Evolutionary conservation across 495 filamentous ascomycete species (phyloP).

Genomic region (Choiromyces venosus): DNA sequence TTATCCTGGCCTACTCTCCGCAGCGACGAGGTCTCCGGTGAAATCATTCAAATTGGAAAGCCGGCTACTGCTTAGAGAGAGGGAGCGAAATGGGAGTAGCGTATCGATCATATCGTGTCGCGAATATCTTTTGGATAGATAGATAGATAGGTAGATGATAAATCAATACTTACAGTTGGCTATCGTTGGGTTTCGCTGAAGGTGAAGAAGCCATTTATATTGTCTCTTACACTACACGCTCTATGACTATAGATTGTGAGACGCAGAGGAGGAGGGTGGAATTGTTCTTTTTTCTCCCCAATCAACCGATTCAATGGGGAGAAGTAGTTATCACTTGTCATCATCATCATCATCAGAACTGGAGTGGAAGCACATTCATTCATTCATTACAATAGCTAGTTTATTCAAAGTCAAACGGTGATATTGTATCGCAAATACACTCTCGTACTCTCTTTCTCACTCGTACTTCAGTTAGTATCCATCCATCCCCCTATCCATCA

Average conservation of each 20-base stretch:
- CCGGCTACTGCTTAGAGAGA: slow-evolving; percentile 36
- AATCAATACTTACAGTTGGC: neutral
- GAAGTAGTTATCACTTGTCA: neutral
- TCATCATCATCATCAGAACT: neutral
- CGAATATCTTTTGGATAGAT: neutral
- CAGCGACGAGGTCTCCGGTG: slow-evolving; percentile 37
- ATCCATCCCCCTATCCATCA: too few species aligned
- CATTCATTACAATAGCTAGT: too few species aligned
- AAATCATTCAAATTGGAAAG: slow-evolving; percentile 42
- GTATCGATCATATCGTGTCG: neutral
- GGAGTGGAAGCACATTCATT: neutral
- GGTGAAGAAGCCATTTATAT: neutral
- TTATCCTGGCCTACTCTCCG: slow-evolving; percentile 41
- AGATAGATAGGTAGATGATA: neutral
- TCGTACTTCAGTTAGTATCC: too few species aligned
- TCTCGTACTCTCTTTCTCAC: too few species aligned
- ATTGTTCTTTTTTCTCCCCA: too few species aligned
- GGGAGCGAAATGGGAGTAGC: neutral
- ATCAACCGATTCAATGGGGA: neutral
- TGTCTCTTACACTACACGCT: neutral
- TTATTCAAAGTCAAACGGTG: neutral
- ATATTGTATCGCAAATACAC: neutral
- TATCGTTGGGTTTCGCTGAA: neutral
- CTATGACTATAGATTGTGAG: neutral
- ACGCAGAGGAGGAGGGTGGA: neutral